These are phyloP conservation scores for Didymella arachidicola DNA, from an alignment of 2,329 filamentous ascomycete species.

Conservation along the genomic window DNA sequence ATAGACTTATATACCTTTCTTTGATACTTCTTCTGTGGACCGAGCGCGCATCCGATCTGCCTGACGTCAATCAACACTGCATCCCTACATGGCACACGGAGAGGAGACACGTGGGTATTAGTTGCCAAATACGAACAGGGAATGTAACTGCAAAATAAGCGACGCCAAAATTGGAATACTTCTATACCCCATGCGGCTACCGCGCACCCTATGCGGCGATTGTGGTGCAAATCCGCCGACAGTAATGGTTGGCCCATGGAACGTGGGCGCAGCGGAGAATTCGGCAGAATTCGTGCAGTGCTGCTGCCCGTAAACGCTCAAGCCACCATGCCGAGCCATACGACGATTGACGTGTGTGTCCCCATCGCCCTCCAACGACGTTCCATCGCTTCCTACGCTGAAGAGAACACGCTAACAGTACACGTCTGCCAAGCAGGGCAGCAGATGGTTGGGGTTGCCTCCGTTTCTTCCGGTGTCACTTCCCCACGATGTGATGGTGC, in stretches of 20 bases:
- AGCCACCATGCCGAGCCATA: not conserved
- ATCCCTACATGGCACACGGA: conserved; percentile 1
- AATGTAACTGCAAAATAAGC: conserved; percentile 3
- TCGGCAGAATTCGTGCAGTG: not conserved
- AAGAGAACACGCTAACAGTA: not conserved
- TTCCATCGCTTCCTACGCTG: conserved; percentile 3
- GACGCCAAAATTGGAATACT: conserved; percentile 6
- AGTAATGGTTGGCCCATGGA: not conserved
- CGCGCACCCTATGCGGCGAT: not conserved
- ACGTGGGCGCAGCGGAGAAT: not conserved
- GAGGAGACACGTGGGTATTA: not conserved
- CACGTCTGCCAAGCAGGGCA: not conserved
- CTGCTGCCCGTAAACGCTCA: not conserved
- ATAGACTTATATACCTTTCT: conserved; percentile 7
- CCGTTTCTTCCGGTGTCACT: not conserved
- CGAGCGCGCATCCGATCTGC: conserved; percentile 10
- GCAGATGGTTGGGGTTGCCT: conserved; percentile 3
- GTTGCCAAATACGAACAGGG: not conserved
- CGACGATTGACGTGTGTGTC: not conserved
- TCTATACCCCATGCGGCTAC: not conserved
- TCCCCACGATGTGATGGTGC: conserved; percentile 3
- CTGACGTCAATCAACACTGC: conserved; percentile 14
- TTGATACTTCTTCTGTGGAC: not conserved
- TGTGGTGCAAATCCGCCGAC: conserved; percentile 6
- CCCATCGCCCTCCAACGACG: not conserved